phyloP scores from a whole-genome alignment of 495 filamentous ascomycete genomes.

The Durotheca rogersii region DNA sequence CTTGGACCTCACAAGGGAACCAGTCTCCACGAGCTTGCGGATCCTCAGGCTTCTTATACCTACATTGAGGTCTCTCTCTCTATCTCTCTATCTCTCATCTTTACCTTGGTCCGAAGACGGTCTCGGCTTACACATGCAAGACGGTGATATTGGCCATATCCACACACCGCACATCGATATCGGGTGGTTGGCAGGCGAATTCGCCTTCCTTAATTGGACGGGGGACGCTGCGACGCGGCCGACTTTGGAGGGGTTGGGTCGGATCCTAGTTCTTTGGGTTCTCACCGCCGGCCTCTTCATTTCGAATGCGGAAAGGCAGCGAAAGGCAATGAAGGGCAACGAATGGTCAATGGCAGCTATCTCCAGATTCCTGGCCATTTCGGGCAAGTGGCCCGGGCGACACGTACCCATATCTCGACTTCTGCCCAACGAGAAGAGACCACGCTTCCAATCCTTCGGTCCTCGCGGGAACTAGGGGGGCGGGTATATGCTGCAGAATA shows the following conservation, averaged over 20 bases:
- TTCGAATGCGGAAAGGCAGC: conserved; percentile 25
- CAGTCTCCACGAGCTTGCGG: neutral
- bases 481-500: neutral
- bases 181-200: conserved; percentile 13
- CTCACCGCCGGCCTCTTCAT: conserved; percentile 21
- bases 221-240: neutral
- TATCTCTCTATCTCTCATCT: conserved; percentile 15
- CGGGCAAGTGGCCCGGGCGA: conserved; percentile 20
- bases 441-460: conserved; percentile 8
- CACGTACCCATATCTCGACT: neutral
- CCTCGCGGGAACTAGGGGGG: conserved; percentile 18
- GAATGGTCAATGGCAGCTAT: conserved; percentile 7
- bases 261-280: conserved; percentile 15
- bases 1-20: conserved; percentile 11
- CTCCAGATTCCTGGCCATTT: conserved; percentile 6
- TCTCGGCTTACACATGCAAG: conserved; percentile 11
- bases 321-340: neutral
- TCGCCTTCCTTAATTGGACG: conserved; percentile 16
- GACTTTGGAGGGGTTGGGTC: conserved; percentile 24
- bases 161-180: conserved; percentile 10
- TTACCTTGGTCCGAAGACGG: conserved; percentile 10
- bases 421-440: conserved; percentile 20
- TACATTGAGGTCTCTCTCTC: conserved; percentile 12
- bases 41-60: conserved; percentile 2
- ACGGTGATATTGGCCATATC: neutral